Percentiles rank a stretch among this genome's conserved stretches.
phyloP scores from a whole-genome alignment of 176 grass and related monocot species.

The Calamus simplicifolius region DNA sequence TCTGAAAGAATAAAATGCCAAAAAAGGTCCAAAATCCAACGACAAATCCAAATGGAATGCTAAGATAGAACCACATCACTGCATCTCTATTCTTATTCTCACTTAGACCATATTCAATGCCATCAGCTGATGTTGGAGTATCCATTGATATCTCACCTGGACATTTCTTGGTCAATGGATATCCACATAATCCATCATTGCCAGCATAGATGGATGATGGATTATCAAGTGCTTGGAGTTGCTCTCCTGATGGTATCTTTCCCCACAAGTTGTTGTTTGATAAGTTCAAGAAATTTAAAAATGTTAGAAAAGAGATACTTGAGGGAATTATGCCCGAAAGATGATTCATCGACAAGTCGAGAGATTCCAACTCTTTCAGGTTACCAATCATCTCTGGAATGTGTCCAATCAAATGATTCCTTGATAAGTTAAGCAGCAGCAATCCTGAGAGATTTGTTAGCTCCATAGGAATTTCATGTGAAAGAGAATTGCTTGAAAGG shows the following conservation, averaged over 20 bases:
- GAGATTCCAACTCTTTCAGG: no score
- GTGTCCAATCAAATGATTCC: no score
- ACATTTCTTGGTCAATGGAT: conserved; percentile 30
- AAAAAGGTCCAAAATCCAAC: background rate
- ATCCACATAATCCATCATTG: conserved; percentile 53
- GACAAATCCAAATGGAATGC: background rate
- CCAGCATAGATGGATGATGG: conserved; percentile 32
- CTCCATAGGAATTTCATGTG: conserved; percentile 10
- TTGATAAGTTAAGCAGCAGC: no score
- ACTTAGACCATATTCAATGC: no score
- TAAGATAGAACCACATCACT: background rate
- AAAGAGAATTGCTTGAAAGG: conserved; percentile 41
- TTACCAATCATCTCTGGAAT: no score
- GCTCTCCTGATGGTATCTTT: conserved; percentile 37
- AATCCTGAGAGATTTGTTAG: background rate
- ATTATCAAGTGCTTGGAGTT: conserved; percentile 46
- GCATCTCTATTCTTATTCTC: background rate
- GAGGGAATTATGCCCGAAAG: no score
- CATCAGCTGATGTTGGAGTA: no score
- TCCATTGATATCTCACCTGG: background rate
- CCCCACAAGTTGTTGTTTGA: conserved; percentile 12
- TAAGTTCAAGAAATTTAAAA: background rate
- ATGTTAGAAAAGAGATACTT: background rate
- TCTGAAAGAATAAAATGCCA: background rate
- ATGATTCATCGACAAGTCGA: no score